These are phyloP conservation scores for Neoarthrinium moseri DNA, from an alignment of 2,329 filamentous ascomycete species.

Conservation along the genomic window DNA sequence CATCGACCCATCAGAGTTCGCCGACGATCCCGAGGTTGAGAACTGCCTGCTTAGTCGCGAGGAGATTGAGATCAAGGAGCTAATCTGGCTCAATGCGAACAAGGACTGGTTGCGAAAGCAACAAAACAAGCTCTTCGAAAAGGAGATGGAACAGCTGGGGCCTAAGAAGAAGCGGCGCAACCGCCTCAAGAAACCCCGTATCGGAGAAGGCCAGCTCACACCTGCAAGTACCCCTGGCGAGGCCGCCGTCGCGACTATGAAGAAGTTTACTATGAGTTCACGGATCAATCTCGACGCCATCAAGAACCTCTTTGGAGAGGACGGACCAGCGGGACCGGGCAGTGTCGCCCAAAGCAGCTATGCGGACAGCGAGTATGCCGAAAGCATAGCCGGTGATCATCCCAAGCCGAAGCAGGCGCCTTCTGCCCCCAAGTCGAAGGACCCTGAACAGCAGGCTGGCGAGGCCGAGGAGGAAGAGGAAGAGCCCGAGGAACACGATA, in stretches of 20 bases:
- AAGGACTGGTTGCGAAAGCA: slow-evolving; percentile 88
- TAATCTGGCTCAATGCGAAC: slow-evolving; percentile 92
- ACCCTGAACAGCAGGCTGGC: neutral
- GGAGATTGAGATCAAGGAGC: slow-evolving; percentile 81
- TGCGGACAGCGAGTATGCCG: slow-evolving; percentile 29
- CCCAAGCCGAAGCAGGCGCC: neutral
- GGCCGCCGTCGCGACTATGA: slow-evolving; percentile 66
- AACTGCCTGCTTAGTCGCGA: slow-evolving; percentile 73
- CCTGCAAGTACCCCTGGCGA: slow-evolving; percentile 68
- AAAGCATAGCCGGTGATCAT: slow-evolving; percentile 23
- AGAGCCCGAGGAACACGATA: slow-evolving; percentile 14
- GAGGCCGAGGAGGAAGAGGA: slow-evolving; percentile 26
- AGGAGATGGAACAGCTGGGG: slow-evolving; percentile 55
- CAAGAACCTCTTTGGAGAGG: slow-evolving; percentile 51
- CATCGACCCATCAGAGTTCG: slow-evolving; percentile 80
- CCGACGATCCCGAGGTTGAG: slow-evolving; percentile 81
- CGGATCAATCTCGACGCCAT: slow-evolving; percentile 73
- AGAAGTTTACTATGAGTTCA: slow-evolving; percentile 67
- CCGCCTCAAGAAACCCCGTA: slow-evolving; percentile 47
- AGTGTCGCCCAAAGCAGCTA: slow-evolving; percentile 39
- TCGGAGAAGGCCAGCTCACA: slow-evolving; percentile 63
- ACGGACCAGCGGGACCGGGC: slow-evolving; percentile 42
- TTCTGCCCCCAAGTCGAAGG: neutral
- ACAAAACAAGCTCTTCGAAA: slow-evolving; percentile 78
- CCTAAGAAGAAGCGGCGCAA: slow-evolving; percentile 59